phyloP scores from a whole-genome alignment of 257 asterid genomes.

The Lithospermum erythrorhizon region DNA sequence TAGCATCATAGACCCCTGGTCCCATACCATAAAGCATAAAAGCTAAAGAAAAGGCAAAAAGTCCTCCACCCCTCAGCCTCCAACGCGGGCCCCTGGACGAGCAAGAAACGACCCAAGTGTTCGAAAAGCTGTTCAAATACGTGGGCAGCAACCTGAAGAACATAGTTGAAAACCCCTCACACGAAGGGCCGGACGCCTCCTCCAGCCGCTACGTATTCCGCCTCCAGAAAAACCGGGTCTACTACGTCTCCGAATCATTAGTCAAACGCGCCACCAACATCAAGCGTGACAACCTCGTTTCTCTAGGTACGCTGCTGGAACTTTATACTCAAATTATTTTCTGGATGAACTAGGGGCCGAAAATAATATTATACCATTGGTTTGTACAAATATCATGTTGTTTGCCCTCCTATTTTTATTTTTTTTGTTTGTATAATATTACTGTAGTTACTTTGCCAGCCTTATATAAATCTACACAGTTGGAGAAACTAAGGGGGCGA shows the following conservation, averaged over 20 bases:
- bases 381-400: no score
- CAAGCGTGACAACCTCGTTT: conserved; percentile 62
- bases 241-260: conserved; percentile 73
- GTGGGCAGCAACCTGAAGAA: conserved; percentile 68
- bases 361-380: no score
- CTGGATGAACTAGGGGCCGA: no score
- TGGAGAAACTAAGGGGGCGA: no score
- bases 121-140: conserved; percentile 79
- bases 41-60: no score
- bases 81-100: conserved; percentile 73
- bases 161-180: conserved; percentile 69
- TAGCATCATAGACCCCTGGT: no score
- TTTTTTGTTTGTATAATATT: no score
- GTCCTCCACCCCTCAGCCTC: neutral
- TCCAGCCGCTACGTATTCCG: conserved; percentile 88
- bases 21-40: no score
- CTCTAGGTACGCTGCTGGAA: conserved; percentile 40
- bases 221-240: conserved; percentile 64
- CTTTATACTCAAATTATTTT: no score
- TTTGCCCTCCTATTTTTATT: no score
- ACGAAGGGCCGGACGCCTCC: conserved; percentile 62
- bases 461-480: no score
- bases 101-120: conserved; percentile 69
- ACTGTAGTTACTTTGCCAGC: no score
- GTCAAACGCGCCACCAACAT: conserved; percentile 79